Evolutionary conservation across 495 filamentous ascomycete species (phyloP).

Genomic region (Lasiosphaeria hispida): DNA sequence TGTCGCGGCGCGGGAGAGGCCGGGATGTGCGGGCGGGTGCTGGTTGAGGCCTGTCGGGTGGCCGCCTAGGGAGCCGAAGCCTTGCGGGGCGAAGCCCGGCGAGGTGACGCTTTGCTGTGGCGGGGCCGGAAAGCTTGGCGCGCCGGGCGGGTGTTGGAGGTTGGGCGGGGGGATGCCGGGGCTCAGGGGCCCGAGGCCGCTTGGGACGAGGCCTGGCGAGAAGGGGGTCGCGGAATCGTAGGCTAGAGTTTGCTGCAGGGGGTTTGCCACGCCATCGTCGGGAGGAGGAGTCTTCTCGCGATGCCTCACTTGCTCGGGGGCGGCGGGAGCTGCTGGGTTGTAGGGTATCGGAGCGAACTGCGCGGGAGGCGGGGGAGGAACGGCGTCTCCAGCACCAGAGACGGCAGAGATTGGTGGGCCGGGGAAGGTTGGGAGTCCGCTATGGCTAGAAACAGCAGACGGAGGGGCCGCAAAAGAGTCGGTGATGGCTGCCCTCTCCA

Average conservation of each 20-base stretch:
- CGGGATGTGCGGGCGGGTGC: slow-evolving; percentile 32
- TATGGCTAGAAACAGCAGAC: slow-evolving; percentile 43
- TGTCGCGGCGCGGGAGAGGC: slow-evolving; percentile 39
- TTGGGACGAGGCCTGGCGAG: slow-evolving; percentile 43
- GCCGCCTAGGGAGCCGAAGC: slow-evolving; percentile 35
- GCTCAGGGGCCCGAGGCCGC: slow-evolving; percentile 33
- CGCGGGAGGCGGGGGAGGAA: slow-evolving; percentile 35
- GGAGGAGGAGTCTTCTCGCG: slow-evolving; percentile 87
- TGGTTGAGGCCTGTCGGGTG: slow-evolving; percentile 36
- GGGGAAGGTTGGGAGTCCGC: slow-evolving; percentile 37
- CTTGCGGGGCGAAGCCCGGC: slow-evolving; percentile 40
- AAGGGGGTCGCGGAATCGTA: slow-evolving; percentile 58
- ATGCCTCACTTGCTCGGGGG: slow-evolving; percentile 76
- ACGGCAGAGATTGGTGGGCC: slow-evolving; percentile 38
- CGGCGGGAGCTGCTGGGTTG: slow-evolving; percentile 84
- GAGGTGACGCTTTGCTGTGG: slow-evolving; percentile 39
- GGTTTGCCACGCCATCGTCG: slow-evolving; percentile 68
- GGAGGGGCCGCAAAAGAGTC: slow-evolving; percentile 26
- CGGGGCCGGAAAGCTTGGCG: slow-evolving; percentile 36
- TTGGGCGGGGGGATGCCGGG: slow-evolving; percentile 36
- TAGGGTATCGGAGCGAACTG: slow-evolving; percentile 76
- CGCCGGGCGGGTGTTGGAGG: slow-evolving; percentile 35
- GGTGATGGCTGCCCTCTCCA: slow-evolving; percentile 76
- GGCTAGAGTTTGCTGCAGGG: slow-evolving; percentile 64
- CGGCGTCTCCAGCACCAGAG: slow-evolving; percentile 18